Percentiles rank a stretch among this genome's conserved stretches.
Conservation (phyloP, 352 stramenopile genomes). For the Phytopythium kandeliae region DNA sequence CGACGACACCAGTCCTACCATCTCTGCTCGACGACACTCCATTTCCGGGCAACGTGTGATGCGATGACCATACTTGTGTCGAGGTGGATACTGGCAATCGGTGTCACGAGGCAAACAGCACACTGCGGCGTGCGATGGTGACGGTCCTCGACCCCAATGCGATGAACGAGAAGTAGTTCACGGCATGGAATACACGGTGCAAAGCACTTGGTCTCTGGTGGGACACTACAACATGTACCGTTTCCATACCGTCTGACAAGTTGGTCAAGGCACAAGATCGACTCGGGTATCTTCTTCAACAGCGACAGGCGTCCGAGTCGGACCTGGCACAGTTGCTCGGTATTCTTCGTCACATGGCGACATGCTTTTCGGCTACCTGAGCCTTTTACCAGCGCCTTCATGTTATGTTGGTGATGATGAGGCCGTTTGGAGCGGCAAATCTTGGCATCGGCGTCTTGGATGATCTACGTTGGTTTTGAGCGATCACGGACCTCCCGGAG, state of each 20-base stretch:
- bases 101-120: slow-evolving; percentile 9
- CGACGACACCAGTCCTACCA: too few relatives aligned
- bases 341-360: neutral
- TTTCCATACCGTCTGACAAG: slow-evolving; percentile 10
- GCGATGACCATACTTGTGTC: slow-evolving; percentile 19
- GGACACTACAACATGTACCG: slow-evolving; percentile 4
- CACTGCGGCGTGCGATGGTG: slow-evolving; percentile 12
- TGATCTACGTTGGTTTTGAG: slow-evolving; percentile 9
- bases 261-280: neutral
- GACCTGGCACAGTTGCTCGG: neutral
- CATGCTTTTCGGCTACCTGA: neutral
- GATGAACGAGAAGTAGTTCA: slow-evolving; percentile 18
- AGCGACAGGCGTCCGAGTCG: neutral
- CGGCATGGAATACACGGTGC: slow-evolving; percentile 1
- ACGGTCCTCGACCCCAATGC: slow-evolving; percentile 9
- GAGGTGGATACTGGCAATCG: slow-evolving; percentile 9
- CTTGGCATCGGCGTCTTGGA: neutral
- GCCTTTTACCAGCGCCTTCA: neutral
- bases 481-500: neutral
- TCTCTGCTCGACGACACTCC: neutral
- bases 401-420: neutral
- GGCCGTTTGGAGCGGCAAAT: neutral
- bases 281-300: neutral
- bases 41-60: slow-evolving; percentile 18
- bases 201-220: slow-evolving; percentile 10